Evolutionary conservation across 768 basidiomycete genomes (phyloP), one percentile per base, ranked within the genome.

Genomic region (Russula vinacea): DNA sequence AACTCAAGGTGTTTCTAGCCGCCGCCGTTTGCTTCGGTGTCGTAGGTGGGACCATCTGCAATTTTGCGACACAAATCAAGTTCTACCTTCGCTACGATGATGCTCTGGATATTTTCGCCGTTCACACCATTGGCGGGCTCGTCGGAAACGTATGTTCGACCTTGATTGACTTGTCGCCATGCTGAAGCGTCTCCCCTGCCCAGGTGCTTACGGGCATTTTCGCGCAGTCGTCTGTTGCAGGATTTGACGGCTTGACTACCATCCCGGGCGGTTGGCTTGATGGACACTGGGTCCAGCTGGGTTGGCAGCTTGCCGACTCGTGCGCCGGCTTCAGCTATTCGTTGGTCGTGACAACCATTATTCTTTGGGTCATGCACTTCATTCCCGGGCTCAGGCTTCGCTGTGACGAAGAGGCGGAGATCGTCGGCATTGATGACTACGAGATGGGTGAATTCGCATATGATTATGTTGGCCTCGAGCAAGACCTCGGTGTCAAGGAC

Each of bases 1-100:
- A 65, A 68, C 32, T n/a, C 51, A 19, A 51, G 14, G 14, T 37
- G 17, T 44, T 26, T 58, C 42, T 72, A 84, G 86, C 91, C 19
- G 94, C 96, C 22, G 80, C 92, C 3, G 87, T 96, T 5, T 79
- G 88, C 1, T 95, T 92, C 72, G 96, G 96, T 45, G 81, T 95
- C 68, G 77, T 92, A 70, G 90, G 88, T 0, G 91, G 91, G 19
- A 89, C 88, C 0, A 68, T 86, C 2, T 97, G 92, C 79, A 98
- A 98, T 76, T 93, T 92, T 74, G 91, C 93, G n/a, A 98, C 96
- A 4, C 88, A 96, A 70, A 82, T 98, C 73, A 98, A 98, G 78
- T 92, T 90, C 73, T 55, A 90, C 33, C 78, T 86, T 67, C 79
- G 80, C 35, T 91, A 86, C 69, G 91, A 93, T 65, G 91, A 93